phyloP scores from a whole-genome alignment of 2,329 filamentous ascomycete genomes.

The Metarhizium brunneum region DNA sequence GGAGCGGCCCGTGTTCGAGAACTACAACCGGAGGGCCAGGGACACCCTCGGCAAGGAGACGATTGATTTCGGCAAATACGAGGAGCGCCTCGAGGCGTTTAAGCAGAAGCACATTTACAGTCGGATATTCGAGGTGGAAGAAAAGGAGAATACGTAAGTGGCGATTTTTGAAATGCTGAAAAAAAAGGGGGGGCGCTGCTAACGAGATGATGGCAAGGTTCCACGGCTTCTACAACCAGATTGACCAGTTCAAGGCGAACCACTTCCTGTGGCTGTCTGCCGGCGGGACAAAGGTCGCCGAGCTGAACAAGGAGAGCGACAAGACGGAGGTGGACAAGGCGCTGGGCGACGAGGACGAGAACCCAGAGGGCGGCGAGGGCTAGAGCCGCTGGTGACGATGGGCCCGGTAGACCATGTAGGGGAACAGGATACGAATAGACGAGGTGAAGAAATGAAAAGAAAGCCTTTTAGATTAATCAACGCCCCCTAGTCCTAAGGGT shows the following conservation, averaged over 20 bases:
- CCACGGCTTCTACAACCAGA: conserved; percentile 69
- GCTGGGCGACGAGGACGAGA: conserved; percentile 43
- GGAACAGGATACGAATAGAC: too few relatives aligned
- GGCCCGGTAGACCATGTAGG: too few relatives aligned
- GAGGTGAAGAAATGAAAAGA: too few relatives aligned
- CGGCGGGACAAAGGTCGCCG: conserved; percentile 53
- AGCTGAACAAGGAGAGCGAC: conserved; percentile 21
- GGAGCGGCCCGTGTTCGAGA: conserved; percentile 84
- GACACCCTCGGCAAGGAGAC: conserved; percentile 53
- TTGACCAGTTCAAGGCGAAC: conserved; percentile 63
- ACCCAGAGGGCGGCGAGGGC: conserved; percentile 37
- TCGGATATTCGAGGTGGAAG: conserved; percentile 83
- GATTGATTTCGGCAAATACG: conserved; percentile 71
- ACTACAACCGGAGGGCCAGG: conserved; percentile 69
- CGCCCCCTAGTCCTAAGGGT: neutral
- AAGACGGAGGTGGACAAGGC: conserved; percentile 36
- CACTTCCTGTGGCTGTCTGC: conserved; percentile 70
- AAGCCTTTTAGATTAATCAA: too few relatives aligned
- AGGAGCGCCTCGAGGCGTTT: conserved; percentile 74
- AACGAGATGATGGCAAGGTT: conserved; percentile 40
- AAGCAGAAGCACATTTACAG: conserved; percentile 90
- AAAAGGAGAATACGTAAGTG: conserved; percentile 75
- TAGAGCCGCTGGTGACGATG: conserved; percentile 11
- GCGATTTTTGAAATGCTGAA: neutral
- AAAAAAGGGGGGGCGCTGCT: neutral